phyloP scores from a whole-genome alignment of 2,329 filamentous ascomycete genomes.

The Stagonosporopsis vannaccii region DNA sequence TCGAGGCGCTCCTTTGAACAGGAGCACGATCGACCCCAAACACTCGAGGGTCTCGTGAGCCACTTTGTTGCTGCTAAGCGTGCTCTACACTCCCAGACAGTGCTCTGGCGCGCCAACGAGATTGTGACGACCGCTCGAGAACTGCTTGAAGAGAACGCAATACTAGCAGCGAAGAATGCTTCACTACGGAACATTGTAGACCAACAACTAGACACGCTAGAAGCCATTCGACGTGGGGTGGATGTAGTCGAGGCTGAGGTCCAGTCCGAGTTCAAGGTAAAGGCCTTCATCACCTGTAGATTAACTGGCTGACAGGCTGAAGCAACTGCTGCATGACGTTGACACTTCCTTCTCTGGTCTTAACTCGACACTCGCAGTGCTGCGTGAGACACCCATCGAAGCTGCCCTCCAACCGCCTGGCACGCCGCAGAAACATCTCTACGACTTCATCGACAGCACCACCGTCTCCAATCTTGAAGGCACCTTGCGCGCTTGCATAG shows the following conservation, averaged over 20 bases:
- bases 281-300: not conserved
- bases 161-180: conserved; percentile 65
- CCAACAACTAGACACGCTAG: conserved; percentile 54
- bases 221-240: conserved; percentile 54
- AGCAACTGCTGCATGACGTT: conserved; percentile 67
- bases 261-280: conserved; percentile 54
- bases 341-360: conserved; percentile 72
- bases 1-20: conserved; percentile 34
- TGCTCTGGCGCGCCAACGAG: conserved; percentile 86
- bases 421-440: conserved; percentile 64
- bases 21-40: conserved; percentile 47
- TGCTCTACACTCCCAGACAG: conserved; percentile 81
- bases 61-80: conserved; percentile 88
- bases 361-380: conserved; percentile 69
- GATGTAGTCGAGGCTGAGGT: conserved; percentile 52
- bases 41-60: conserved; percentile 79
- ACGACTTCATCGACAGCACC: conserved; percentile 79
- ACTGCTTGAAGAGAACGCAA: conserved; percentile 78
- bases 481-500: conserved; percentile 73
- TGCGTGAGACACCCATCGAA: conserved; percentile 71
- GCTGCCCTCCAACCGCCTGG: conserved; percentile 64
- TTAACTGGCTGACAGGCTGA: conserved; percentile 13
- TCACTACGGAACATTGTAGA: conserved; percentile 53
- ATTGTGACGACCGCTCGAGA: conserved; percentile 78
- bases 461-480: conserved; percentile 71